Evolutionary conservation across 257 asterid genomes (phyloP), one percentile per base, ranked within the genome.

Genomic region (Forsythia viridissima): DNA sequence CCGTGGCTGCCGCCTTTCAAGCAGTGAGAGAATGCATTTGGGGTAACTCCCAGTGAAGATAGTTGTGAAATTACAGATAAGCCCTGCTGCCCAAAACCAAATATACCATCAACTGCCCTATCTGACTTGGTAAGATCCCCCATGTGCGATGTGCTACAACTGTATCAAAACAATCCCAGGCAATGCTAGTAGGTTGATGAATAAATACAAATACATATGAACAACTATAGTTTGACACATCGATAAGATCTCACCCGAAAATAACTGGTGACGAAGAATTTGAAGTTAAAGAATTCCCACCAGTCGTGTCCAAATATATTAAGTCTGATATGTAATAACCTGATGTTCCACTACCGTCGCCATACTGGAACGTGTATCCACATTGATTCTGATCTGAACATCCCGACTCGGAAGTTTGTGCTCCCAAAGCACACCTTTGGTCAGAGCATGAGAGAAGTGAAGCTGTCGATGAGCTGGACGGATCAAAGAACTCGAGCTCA

Each of bases 91-190:
- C 99, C 99, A 71, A 96, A 96, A 48, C 99, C 99, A 81, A 93
- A 96, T 80, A 96, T 96, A 71, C 99, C 99, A 85, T 93, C 99
- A 77, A 96, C 98, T 42, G 99, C 99, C 82, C 97, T 90, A 65
- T 93, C 99, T 11, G 98, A 88, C 85, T 96, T 93, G 38, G 95
- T 93, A 71, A 96, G 89, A 84, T 93, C 98, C 68, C 98, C 98
- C 0, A 92, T 88, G 85, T 92, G 96, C 57, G 96, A 82, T 18
- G 99, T 96, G 89, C 99, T 96, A 89, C 99, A 96, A 39, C 98
- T 96, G 98, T 76, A 72, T 44, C 73, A 72, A 72, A 61, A 79
- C 73, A 69, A 36, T 41, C 40, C 34, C 38, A 4, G 8, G 70
- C 10, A 61, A 61, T 21, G 36, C 69, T 6, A 61, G n/a, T 30